Conservation (phyloP, 192 early-diverging fungal genomes). For the Coemansia sp. region DNA sequence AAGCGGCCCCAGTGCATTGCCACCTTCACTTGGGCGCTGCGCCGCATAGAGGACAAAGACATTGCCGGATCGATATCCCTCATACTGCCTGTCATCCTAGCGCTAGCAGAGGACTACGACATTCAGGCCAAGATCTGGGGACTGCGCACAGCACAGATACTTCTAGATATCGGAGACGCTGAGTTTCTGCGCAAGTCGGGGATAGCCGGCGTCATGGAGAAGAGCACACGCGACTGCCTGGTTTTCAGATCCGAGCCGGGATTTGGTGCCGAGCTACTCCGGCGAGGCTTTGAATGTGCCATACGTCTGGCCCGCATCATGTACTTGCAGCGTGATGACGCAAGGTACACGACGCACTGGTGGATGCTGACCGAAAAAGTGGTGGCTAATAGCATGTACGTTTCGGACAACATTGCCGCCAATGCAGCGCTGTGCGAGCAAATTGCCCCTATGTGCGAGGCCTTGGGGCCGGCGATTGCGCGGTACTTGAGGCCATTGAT, state of each 20-base stretch:
- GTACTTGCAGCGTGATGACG: background rate
- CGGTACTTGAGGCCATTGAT: constrained; percentile 34
- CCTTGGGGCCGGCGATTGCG: constrained; percentile 28
- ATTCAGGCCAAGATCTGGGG: constrained; percentile 22
- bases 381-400: constrained; percentile 27
- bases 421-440: constrained; percentile 13
- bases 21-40: constrained; percentile 32
- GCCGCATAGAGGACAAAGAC: constrained; percentile 6
- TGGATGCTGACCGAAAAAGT: constrained; percentile 26
- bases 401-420: constrained; percentile 28
- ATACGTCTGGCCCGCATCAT: constrained; percentile 4
- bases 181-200: constrained; percentile 41
- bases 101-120: constrained; percentile 42
- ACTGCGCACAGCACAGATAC: constrained; percentile 4
- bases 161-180: constrained; percentile 1
- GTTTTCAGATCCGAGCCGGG: constrained; percentile 23
- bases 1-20: constrained; percentile 23
- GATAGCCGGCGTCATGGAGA: constrained; percentile 24
- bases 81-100: constrained; percentile 30
- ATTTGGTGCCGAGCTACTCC: constrained; percentile 12
- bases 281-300: constrained; percentile 16
- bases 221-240: constrained; percentile 16
- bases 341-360: constrained; percentile 20
- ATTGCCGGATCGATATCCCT: constrained; percentile 11
- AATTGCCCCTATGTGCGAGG: constrained; percentile 9